Base-by-base conservation (phyloP, 495 filamentous ascomycete genomes). In the Penicillium lividum region DNA sequence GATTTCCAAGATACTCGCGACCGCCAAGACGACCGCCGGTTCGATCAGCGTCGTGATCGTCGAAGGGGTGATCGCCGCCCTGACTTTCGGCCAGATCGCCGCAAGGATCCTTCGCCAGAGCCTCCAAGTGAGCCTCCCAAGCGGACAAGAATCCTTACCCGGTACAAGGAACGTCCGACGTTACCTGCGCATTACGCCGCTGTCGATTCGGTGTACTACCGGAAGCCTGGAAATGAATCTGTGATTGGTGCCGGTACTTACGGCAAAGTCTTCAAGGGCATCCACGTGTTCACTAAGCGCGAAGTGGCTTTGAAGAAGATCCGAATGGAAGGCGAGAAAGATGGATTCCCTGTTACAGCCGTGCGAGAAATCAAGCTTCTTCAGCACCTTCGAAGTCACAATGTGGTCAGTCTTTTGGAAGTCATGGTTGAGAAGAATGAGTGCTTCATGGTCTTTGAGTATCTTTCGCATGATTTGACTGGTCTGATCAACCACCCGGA, bases 381-480 rank as follows among this genome's bases (percentile, higher is more conserved):
- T 8, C 92, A 97, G 67, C 93, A 92, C 42, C 80, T 99, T n/a
- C 91, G 89, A 59, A 92, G 96, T 65, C 80, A 83, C 49, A 97
- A 98, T 63, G 86, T 99, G 36, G 93, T 99, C 59, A 87, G 88
- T 48, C 58, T 80, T 47, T 57, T 78, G 56, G 95, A 98, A 73
- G 93, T 98, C 66, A 98, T 98, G 94, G 94, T 98, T 15, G 95
- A 98, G 74, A 87, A 86, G 61, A 97, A 97, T 68, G 93, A 98
- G 70, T 99, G 95, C 73, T 98, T 94, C 75, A 99, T 99, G 95
- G 95, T 99, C 8, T 99, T 99, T 61, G 95, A 99, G 68, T 99
- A 99, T 68, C 84, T 97, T 29, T 93, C 93, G 16, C 95, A 99
- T 68, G 95, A 99, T 70, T 77, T 93, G 33, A 93, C 90, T 2